Base-by-base conservation (phyloP, 2,329 filamentous ascomycete species). In the Metarhizium rileyi region DNA sequence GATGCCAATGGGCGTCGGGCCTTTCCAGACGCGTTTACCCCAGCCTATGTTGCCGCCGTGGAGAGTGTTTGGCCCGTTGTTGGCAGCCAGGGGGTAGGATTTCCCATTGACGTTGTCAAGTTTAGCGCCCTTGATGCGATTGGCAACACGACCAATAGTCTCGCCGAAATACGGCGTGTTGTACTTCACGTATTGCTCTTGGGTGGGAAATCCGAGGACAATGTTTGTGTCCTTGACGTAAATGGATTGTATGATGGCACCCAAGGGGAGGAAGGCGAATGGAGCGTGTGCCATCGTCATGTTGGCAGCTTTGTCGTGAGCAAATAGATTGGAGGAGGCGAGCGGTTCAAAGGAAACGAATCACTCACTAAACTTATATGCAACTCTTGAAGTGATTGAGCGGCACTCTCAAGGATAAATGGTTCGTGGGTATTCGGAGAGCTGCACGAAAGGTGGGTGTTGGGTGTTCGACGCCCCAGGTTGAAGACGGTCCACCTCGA, bases 141-240 rank as follows among this genome's bases (percentile, higher is more conserved):
- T 97, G 53, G 90, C 81, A 20, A 83, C 73, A 48, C 82, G 87
- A 49, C 93, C 93, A 64, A 97, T 95, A 42, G 89, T 97, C 66
- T 91, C 90, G 55, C 93, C 91, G 63, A 95, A 97, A 73, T 83
- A 90, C 2, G 87, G 83, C 10, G 68, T 72, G 70, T 93, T 91
- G 73, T 90, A 72, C 57, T 80, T 70, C 56, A 77, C 77, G 71
- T 96, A 96, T 53, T 84, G 79, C 42, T 86, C 80, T 48, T 86
- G 78, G 14, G 77, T 82, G 18, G 86, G 80, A 70, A 96, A 96
- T 48, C 84, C 83, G 58, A 93, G 86, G 22, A 96, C 90, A 56
- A 98, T 93, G 71, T 96, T 93, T 63, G 80, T 72, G 55, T 81
- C 85, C 52, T 77, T 85, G 57, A 97, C 78, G 44, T 75, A 77